Percentiles rank a stretch among this genome's conserved stretches.
phyloP scores from a whole-genome alignment of 495 filamentous ascomycete genomes.

The Penicillium tannophilum region DNA sequence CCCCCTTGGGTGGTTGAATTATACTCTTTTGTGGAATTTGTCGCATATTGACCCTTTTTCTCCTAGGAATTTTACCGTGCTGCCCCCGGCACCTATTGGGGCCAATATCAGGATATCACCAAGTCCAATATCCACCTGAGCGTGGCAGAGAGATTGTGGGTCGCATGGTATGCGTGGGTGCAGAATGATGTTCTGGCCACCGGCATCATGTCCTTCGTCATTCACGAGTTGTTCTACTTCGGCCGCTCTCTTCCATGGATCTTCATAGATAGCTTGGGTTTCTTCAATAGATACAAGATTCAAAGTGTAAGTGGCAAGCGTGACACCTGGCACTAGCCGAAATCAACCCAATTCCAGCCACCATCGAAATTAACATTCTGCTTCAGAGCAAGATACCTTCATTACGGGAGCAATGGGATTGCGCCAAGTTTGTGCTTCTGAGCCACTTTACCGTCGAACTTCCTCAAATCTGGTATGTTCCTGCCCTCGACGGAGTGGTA shows the following conservation, averaged over 20 bases:
- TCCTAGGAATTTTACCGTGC: slow-evolving; percentile 56
- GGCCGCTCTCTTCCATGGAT: slow-evolving; percentile 91
- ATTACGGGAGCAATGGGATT: slow-evolving; percentile 87
- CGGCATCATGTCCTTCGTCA: slow-evolving; percentile 92
- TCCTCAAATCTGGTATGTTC: slow-evolving; percentile 84
- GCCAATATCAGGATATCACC: slow-evolving; percentile 82
- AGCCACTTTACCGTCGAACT: slow-evolving; percentile 96
- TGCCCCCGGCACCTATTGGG: slow-evolving; percentile 68
- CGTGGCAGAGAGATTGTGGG: slow-evolving; percentile 82
- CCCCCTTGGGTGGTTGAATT: slow-evolving; percentile 13
- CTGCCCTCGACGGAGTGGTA: slow-evolving; percentile 22
- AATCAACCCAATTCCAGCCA: background rate
- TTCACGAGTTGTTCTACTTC: slow-evolving; percentile 95
- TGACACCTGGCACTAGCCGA: slow-evolving; percentile 16
- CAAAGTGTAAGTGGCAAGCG: slow-evolving; percentile 65
- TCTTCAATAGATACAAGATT: slow-evolving; percentile 91
- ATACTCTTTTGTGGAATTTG: slow-evolving; percentile 19
- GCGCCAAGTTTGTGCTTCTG: slow-evolving; percentile 86
- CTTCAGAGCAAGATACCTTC: slow-evolving; percentile 85
- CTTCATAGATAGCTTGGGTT: slow-evolving; percentile 83
- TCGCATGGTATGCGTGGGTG: slow-evolving; percentile 97
- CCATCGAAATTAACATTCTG: background rate
- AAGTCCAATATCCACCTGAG: slow-evolving; percentile 88
- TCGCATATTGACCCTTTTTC: slow-evolving; percentile 20
- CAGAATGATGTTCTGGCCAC: slow-evolving; percentile 95